phyloP scores from a whole-genome alignment of 257 asterid species.

The Lavandula angustifolia region DNA sequence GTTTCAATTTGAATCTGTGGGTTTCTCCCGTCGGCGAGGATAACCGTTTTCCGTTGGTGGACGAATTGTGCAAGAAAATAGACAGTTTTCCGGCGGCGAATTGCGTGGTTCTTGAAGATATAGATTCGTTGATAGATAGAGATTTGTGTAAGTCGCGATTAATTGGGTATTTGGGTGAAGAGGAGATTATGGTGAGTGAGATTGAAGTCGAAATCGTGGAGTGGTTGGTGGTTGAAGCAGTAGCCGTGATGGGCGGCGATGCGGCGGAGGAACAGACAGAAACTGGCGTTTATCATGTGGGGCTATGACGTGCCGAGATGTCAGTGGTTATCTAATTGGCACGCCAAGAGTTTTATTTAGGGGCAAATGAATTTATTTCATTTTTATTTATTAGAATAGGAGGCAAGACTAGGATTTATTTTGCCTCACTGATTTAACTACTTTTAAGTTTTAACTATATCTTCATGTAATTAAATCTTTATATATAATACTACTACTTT shows the following conservation, averaged over 20 bases:
- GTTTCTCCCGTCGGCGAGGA: slow-evolving; percentile 9
- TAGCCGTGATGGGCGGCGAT: slow-evolving; percentile 36
- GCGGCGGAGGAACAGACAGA: slow-evolving; percentile 29
- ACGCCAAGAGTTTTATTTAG: neutral
- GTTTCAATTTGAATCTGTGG: slow-evolving; percentile 13
- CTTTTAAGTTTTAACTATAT: no score
- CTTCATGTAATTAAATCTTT: no score
- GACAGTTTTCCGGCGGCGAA: slow-evolving; percentile 50
- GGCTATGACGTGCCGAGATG: neutral
- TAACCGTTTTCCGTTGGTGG: slow-evolving; percentile 26
- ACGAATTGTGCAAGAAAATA: slow-evolving; percentile 41
- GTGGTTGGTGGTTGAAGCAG: slow-evolving; percentile 53
- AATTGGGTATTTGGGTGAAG: slow-evolving; percentile 33
- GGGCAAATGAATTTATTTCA: no score
- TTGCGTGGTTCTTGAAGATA: slow-evolving; percentile 61
- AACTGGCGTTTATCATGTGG: slow-evolving; percentile 20
- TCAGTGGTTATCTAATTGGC: no score
- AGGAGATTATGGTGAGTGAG: slow-evolving; percentile 50
- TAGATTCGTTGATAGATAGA: slow-evolving; percentile 47
- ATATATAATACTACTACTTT: no score
- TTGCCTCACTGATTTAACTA: no score
- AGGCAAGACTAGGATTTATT: no score
- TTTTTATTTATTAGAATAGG: no score
- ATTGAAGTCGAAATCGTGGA: slow-evolving; percentile 63
- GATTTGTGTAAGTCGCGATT: slow-evolving; percentile 38